These are phyloP conservation scores for Alternaria sp. DNA, from an alignment of 2,329 filamentous ascomycete species.

Conservation along the genomic window DNA sequence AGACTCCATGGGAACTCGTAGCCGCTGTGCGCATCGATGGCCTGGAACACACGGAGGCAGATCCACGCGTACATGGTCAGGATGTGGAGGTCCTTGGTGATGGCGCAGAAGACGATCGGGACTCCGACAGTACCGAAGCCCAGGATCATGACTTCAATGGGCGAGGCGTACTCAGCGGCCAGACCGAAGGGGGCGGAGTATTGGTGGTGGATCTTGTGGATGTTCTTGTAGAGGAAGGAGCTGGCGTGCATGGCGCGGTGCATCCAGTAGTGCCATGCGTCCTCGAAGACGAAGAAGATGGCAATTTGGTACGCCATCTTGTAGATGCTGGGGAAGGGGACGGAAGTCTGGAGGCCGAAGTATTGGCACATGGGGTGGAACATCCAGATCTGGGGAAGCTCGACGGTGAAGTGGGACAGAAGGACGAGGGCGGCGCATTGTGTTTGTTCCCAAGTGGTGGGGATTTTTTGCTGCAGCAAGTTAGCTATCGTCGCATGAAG, in stretches of 20 bases:
- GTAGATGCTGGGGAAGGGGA: constrained; percentile 84
- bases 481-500: constrained; percentile 15
- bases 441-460: constrained; percentile 92
- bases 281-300: constrained; percentile 94
- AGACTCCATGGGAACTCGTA: constrained; percentile 99
- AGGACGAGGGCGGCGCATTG: constrained; percentile 92
- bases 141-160: constrained; percentile 94
- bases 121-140: constrained; percentile 83
- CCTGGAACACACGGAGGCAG: constrained; percentile 88
- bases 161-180: constrained; percentile 95
- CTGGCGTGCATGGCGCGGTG: constrained; percentile 94
- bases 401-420: constrained; percentile 94
- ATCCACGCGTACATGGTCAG: constrained; percentile 99
- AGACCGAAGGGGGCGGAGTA: constrained; percentile 97
- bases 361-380: constrained; percentile 97
- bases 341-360: constrained; percentile 84
- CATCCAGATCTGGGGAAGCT: constrained; percentile 97
- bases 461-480: constrained; percentile 72
- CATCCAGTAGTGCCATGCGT: constrained; percentile 98
- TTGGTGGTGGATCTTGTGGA: constrained; percentile 99
- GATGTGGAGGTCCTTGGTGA: constrained; percentile 90
- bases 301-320: constrained; percentile 92
- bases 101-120: constrained; percentile 81
- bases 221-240: constrained; percentile 84
- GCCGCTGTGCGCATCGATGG: constrained; percentile 95